Base-by-base conservation (phyloP, 306 rosid species). In the Hylodesmum podocarpum region DNA sequence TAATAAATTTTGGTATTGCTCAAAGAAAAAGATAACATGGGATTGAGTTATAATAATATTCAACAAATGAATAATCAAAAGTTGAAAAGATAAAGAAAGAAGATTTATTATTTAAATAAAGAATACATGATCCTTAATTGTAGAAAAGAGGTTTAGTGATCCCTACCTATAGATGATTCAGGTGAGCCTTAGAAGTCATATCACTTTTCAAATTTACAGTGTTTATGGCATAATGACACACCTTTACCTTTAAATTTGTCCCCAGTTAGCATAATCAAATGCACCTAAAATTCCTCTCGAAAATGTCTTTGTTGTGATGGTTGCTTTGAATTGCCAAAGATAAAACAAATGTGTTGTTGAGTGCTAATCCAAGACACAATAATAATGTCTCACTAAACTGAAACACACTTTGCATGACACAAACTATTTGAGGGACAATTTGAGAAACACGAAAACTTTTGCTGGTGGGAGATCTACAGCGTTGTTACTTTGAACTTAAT, bases 351-450 rank as follows among this genome's bases (percentile, higher is more conserved):
- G 24, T 79, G 28, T 69, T 53, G 78, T 50, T 49, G 84, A 66
- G 80, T 58, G 82, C 8, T 77, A 77, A 76, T 76, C 80, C 64
- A 80, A 76, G 82, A 84, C 85, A 84, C 44, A 66, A 84, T 84
- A 0, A 80, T 84, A 57, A 39, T 76, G 84, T 77, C 82, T 80
- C 80, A 37, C 77, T 47, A 80, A 58, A 44, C 40, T 61, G 58
- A 14, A 63, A 80, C 77, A 84, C 70, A 0, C 74, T 49, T 76
- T 80, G 24, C 54, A 62, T 36, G 70, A 37, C 84, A 44, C 37
- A 6, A 63, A 75, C 83, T 44, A 49, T 61, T 72, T 37, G 5
- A 84, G 71, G 24, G 87, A 84, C 87, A 80, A 80, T 4, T 70
- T 75, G 22, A 53, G 65, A 39, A 76, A 70, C 84, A 65, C 16